Evolutionary conservation across 106 monocot genomes (phyloP), one percentile per base, ranked within the genome.

Genomic region (Dioscorea alata): DNA sequence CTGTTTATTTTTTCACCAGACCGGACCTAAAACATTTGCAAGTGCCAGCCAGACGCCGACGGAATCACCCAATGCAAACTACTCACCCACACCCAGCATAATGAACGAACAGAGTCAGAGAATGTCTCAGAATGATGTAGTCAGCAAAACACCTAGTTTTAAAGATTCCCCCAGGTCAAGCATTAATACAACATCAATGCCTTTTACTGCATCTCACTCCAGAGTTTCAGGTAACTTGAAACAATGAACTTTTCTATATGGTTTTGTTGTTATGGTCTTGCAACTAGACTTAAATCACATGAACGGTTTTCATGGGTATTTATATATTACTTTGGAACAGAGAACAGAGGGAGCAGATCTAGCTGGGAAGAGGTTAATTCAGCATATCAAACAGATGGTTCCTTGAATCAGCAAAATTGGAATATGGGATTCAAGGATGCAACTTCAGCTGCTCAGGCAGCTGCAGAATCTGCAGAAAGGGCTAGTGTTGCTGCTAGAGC

Each of bases 391-490:
- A 65, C 4, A 24, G 81, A 71, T 23, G 64, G 16, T 59, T 66
- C 82, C 8, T 49, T 56, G 18, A 61, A 67, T 75, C 71, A 60
- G 33, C 33, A 83, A 22, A 81, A 34, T 25, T 81, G 81, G 80
- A 74, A 66, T 21, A 72, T 87, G 73, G 81, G 86, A 65, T 99
- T 92, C 65, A 85, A 87, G 70, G 89, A 92, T 85, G 92, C 92
- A 72, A 73, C 85, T 65, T 80, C 82, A 50, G 97, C 97, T 83
- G 97, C 92, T 28, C 74, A 85, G 61, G 92, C 81, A 49, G 97
- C 97, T 61, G 97, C 97, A 16, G 85, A 99, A 79, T 89, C 97
- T 77, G 97, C 92, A 66, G 92, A 99, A 78, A 80, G 49, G 77
- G 97, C 97, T 28, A 84, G 87, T 71, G 57, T 89, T 53, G 97